Percentiles rank a stretch among this genome's conserved stretches.
Evolutionary conservation across 768 basidiomycete species (phyloP).

Genomic region (Tricholoma flavovirens): DNA sequence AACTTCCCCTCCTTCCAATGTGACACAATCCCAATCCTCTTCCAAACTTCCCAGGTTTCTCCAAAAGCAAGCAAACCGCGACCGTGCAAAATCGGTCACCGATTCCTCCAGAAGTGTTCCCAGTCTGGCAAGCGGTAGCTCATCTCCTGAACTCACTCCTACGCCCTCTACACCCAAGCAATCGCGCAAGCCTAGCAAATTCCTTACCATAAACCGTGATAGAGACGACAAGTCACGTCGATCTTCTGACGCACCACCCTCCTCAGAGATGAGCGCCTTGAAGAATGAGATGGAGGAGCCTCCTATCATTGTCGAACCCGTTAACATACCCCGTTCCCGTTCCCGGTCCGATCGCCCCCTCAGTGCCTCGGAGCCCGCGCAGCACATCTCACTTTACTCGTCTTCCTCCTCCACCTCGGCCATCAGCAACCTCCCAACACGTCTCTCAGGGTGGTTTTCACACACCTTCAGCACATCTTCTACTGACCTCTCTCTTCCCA

Average conservation of each 20-base stretch:
- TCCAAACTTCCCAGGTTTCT: conserved; percentile 66
- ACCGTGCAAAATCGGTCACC: conserved; percentile 53
- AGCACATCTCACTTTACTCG: conserved; percentile 33
- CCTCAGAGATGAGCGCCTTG: conserved; percentile 1
- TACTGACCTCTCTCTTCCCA: conserved; percentile 64
- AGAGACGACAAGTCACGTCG: conserved; percentile 26
- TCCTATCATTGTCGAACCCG: conserved; percentile 66
- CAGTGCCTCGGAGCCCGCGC: conserved; percentile 28
- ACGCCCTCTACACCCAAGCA: background rate
- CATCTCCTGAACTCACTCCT: conserved; percentile 15
- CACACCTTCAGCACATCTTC: conserved; percentile 71
- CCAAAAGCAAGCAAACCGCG: conserved; percentile 52
- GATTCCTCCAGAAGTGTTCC: conserved; percentile 33
- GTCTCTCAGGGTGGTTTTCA: conserved; percentile 77
- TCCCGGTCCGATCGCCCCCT: conserved; percentile 53
- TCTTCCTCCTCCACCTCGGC: conserved; percentile 44
- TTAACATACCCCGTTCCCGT: conserved; percentile 46
- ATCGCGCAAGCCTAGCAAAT: conserved; percentile 25
- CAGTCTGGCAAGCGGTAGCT: conserved; percentile 31
- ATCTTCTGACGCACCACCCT: conserved; percentile 7
- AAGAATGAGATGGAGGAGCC: conserved; percentile 37
- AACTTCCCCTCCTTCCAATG: conserved; percentile 36
- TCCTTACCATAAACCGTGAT: conserved; percentile 27
- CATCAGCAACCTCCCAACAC: conserved; percentile 65
- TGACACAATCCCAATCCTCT: conserved; percentile 33